Evolutionary conservation across 1,284 basidiomycete species (phyloP).

Genomic region (Coniferiporia sulphurascens): DNA sequence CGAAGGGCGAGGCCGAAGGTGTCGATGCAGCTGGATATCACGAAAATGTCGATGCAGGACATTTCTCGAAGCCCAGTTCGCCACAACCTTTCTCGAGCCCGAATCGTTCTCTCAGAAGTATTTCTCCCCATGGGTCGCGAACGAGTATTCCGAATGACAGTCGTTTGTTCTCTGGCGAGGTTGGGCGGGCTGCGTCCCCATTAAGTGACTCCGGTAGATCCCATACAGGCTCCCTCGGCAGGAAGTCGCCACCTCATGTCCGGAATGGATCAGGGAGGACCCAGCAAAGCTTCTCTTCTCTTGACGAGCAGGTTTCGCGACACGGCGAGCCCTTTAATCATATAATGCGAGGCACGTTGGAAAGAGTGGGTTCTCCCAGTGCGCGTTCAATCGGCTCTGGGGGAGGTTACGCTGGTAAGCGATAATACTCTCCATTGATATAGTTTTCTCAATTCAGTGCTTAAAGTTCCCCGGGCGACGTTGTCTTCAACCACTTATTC

Average conservation of each 20-base stretch:
- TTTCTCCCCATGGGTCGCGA: not conserved
- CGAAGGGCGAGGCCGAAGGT: not conserved
- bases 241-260: not conserved
- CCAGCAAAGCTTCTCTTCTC: constrained; percentile 6
- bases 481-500: not conserved
- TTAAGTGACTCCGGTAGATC: constrained; percentile 15
- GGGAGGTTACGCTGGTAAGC: constrained; percentile 1
- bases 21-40: not conserved
- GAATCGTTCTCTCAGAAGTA: not conserved
- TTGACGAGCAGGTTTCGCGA: constrained; percentile 9
- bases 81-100: constrained; percentile 2
- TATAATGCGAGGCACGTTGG: constrained; percentile 5
- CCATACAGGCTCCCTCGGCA: constrained; percentile 6
- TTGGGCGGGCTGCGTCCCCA: constrained; percentile 7
- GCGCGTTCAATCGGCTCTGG: constrained; percentile 2
- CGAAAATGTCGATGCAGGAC: not conserved
- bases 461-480: constrained; percentile 4
- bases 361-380: constrained; percentile 4
- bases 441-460: not conserved
- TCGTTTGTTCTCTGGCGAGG: not conserved
- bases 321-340: constrained; percentile 11
- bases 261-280: constrained; percentile 2
- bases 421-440: not conserved
- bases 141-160: constrained; percentile 1
- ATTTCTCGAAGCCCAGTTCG: constrained; percentile 7